A percentile compares a stretch with the other conserved stretches of the same genome.
Evolutionary conservation across 257 asterid genomes (phyloP).

Genomic region (Petunia axillaris): DNA sequence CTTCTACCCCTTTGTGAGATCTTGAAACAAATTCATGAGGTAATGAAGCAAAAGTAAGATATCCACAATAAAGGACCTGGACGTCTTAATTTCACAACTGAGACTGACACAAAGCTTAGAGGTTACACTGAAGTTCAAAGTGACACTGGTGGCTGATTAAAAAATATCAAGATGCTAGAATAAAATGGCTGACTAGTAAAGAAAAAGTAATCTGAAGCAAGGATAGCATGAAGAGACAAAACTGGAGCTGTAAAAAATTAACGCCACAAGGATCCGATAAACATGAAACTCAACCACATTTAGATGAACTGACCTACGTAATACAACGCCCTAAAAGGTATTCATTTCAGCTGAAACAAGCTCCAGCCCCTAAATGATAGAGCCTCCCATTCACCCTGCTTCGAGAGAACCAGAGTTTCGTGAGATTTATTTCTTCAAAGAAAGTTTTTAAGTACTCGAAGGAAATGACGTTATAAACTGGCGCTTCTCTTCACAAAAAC

Average conservation of each 20-base stretch:
- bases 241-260: conserved; percentile 40
- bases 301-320: conserved; percentile 79
- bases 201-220: conserved; percentile 16
- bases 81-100: neutral
- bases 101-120: neutral
- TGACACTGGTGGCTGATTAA: neutral
- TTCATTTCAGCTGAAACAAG: conserved; percentile 85
- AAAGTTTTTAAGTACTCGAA: conserved; percentile 55
- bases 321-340: conserved; percentile 78
- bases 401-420: conserved; percentile 71
- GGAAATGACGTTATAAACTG: conserved; percentile 51
- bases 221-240: neutral
- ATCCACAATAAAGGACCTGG: neutral
- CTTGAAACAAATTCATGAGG: neutral
- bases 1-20: neutral
- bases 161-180: neutral
- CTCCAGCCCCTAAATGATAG: conserved; percentile 87
- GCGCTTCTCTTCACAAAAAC: conserved; percentile 48
- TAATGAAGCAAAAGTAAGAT: neutral
- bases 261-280: conserved; percentile 51
- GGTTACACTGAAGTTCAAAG: neutral
- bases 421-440: conserved; percentile 58
- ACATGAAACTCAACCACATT: conserved; percentile 48
- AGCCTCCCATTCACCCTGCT: conserved; percentile 73
- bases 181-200: neutral